Evolutionary conservation across 2,329 filamentous ascomycete genomes (phyloP).

Genomic region (Xylaria polymorpha): DNA sequence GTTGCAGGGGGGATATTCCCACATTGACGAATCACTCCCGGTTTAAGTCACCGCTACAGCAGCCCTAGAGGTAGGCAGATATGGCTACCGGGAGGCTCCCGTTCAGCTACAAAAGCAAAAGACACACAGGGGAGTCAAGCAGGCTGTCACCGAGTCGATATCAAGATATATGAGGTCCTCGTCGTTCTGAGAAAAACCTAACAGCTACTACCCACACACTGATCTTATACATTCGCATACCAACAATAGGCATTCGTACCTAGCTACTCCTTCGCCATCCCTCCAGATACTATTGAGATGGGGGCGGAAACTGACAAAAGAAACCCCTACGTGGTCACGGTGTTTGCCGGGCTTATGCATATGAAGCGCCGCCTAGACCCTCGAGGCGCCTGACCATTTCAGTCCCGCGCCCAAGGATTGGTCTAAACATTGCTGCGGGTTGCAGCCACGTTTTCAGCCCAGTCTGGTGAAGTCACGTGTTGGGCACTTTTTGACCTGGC

Average conservation of each 20-base stretch:
- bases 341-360: too few species aligned
- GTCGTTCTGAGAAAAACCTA: not conserved
- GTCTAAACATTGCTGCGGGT: not conserved
- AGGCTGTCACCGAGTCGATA: not conserved
- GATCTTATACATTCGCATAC: not conserved
- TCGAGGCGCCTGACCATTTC: too few species aligned
- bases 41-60: not conserved
- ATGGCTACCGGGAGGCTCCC: not conserved
- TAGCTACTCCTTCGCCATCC: not conserved
- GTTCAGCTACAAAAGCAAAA: not conserved
- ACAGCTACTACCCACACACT: not conserved
- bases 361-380: too few species aligned
- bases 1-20: not conserved
- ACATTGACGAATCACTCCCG: not conserved
- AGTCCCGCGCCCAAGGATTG: too few species aligned
- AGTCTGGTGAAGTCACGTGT: not conserved
- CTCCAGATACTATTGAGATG: not conserved
- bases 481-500: not conserved
- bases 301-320: not conserved
- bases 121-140: not conserved
- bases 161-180: too few species aligned
- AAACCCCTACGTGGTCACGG: too few species aligned
- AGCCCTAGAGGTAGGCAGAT: not conserved
- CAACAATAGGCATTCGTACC: not conserved
- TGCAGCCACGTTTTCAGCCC: constrained; percentile 7